Evolutionary conservation across 345 rosid genomes (phyloP), one percentile per base, ranked within the genome.

Genomic region (Eucalyptus sp.): DNA sequence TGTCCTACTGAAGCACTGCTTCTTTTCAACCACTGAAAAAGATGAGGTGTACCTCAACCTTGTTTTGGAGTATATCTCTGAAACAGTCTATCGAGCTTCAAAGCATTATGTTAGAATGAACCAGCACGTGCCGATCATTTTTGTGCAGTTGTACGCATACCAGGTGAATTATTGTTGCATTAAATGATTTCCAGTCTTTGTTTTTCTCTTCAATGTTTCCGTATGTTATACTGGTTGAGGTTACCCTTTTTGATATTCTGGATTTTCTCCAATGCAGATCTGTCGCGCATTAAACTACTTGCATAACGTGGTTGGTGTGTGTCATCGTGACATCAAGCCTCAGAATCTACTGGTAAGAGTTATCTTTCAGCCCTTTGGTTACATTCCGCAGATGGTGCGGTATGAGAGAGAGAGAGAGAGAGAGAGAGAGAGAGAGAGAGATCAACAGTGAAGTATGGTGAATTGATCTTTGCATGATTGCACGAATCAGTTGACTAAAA

Each of bases 291-390:
- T 98, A 86, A 98, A 95, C 94, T 98, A 97, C 93, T 91, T 98
- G 89, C 99, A 98, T 90, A 92, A 94, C 80, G 98, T 98, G 64
- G 92, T 96, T 92, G 97, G 98, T 86, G 99, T 97, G 86, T 97
- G 99, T 88, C 99, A 98, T 89, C 99, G 99, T 86, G 99, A 98
- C 93, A 96, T 98, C 90, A 98, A 97, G 94, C 99, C 99, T 33
- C 99, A 97, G 91, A 98, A 98, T 93, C 91, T 98, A 91, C 90
- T 98, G 97, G 99, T 98, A 94, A 91, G 95, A 37, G 80, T 81
- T 90, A 49, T 80, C 89, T 89, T 68, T 87, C 41, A 52, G 68
- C 87, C 31, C n/a, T 76, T 43, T 14, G 43, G 71, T 58, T 66
- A 49, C 44, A 9, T 4, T 10, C 6, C 4, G 24, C 81, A 71